Base-by-base conservation (phyloP, 1,139 yeast genomes). In the Yamadazyma siamensis region DNA sequence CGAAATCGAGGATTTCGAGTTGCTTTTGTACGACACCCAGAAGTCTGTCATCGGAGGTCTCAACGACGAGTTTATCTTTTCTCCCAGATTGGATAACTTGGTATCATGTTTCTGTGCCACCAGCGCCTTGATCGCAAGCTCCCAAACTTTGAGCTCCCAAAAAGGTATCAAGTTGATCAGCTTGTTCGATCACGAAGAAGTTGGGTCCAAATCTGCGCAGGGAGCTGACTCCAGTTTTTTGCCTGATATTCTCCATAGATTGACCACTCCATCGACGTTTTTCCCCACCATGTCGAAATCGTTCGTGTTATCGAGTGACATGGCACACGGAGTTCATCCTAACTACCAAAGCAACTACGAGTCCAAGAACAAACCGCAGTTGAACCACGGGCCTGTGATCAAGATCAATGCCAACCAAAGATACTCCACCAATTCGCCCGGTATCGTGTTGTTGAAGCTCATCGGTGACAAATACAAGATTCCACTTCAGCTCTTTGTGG, bases 291-390 rank as follows among this genome's bases (percentile, higher is more conserved):
- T 83, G 60, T 75, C 95, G 10, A 83, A 80, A 52, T 87, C 97
- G 1, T 89, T 91, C 58, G 72, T 91, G 46, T 60, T 91, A 31
- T 89, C 97, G 0, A 87, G 96, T 0, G 98, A 91, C 54, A 91
- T 87, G 80, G 96, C 97, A 1, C 98, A 91, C 52, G 97, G 96
- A 18, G 82, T 89, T 22, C 96, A 91, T 54, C 98, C 98, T 38
- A 91, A 91, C 58, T 91, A 89, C 56, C 62, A 75, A 7, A 73
- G 71, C 31, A 75, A 75, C 46, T 85, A 91, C 55, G 98, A 91
- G 54, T 54, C 75, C 11, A 66, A 72, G 39, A 94, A 89, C 56
- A 77, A 78, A 41, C 97, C 98, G 1, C 71, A 72, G 32, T 62
- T 91, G 39, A 94, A 94, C 51, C 69, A 71, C 31, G 98, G 98